Conservation (phyloP, 208 protist species). For the Strigomonas oncopelti region DNA sequence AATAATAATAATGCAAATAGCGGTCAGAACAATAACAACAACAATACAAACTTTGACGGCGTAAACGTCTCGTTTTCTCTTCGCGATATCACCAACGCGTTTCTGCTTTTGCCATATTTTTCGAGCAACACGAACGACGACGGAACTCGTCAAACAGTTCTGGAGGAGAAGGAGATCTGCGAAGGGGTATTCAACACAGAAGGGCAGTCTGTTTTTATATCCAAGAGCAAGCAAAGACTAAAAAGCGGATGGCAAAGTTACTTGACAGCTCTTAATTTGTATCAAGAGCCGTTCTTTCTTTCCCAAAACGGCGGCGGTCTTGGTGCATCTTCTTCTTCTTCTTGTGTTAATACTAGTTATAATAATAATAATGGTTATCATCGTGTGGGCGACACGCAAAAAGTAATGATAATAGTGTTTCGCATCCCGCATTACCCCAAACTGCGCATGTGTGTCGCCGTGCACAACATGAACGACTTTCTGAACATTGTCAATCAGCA, state of each 20-base stretch:
- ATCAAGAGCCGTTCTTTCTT: conserved; percentile 65
- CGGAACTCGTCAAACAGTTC: no score
- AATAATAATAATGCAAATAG: no score
- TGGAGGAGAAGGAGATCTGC: conserved; percentile 45
- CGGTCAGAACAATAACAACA: no score
- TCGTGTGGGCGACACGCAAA: no score
- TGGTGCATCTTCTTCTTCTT: no score
- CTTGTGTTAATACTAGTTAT: no score
- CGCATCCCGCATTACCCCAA: conserved; percentile 56
- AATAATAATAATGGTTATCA: no score
- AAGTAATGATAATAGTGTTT: conserved; percentile 53
- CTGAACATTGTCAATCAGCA: conserved; percentile 44
- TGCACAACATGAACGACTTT: conserved; percentile 72
- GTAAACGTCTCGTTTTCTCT: conserved; percentile 68
- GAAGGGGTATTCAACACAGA: conserved; percentile 37
- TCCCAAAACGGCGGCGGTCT: no score
- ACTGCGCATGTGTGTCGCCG: conserved; percentile 59
- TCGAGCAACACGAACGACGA: no score
- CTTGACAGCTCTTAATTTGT: conserved; percentile 50
- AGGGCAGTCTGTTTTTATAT: conserved; percentile 61
- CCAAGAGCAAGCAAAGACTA: conserved; percentile 29
- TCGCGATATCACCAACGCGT: conserved; percentile 54
- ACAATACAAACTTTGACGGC: conserved; percentile 5
- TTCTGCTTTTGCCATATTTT: conserved; percentile 41
- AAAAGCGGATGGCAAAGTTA: conserved; percentile 59